Evolutionary conservation across 805 yeast species (phyloP).

Genomic region (Metschnikowia lunata): DNA sequence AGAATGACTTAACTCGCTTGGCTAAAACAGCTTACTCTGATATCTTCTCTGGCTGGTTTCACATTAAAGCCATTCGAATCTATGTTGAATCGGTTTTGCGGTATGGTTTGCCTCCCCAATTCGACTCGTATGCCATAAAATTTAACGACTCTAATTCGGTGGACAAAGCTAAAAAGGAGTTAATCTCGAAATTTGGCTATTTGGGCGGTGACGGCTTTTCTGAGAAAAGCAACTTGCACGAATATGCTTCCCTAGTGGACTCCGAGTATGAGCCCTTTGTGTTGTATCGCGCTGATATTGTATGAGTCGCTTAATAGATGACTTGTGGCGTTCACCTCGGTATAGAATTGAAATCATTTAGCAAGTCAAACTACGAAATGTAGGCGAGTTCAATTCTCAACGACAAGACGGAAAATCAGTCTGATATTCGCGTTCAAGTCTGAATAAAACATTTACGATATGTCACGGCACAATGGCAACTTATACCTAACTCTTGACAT

Average conservation of each 20-base stretch:
- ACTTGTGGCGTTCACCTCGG: neutral
- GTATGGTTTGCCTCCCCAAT: slow-evolving; percentile 95
- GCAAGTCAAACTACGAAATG: neutral
- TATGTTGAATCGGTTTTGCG: slow-evolving; percentile 92
- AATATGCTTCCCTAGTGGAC: slow-evolving; percentile 89
- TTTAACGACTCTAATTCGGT: slow-evolving; percentile 39
- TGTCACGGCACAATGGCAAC: slow-evolving; percentile 99
- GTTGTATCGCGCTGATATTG: slow-evolving; percentile 51
- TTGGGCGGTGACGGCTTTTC: slow-evolving; percentile 87
- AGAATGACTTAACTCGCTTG: slow-evolving; percentile 74
- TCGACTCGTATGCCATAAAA: slow-evolving; percentile 50
- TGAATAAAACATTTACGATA: slow-evolving; percentile 98
- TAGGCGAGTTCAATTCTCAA: neutral
- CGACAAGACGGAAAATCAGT: neutral
- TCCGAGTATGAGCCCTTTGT: slow-evolving; percentile 97
- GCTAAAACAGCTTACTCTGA: slow-evolving; percentile 89
- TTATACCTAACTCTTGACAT: slow-evolving; percentile 37
- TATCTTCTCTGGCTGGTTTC: slow-evolving; percentile 81
- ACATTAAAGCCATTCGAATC: slow-evolving; percentile 78
- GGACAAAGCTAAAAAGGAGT: slow-evolving; percentile 60
- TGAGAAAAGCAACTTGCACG: slow-evolving; percentile 68
- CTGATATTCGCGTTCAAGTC: slow-evolving; percentile 77
- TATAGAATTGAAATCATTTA: too few species aligned
- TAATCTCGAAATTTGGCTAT: slow-evolving; percentile 76
- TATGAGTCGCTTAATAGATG: slow-evolving; percentile 15